Conservation (phyloP, 1,284 basidiomycete genomes). For the Amylostereum areolatum region DNA sequence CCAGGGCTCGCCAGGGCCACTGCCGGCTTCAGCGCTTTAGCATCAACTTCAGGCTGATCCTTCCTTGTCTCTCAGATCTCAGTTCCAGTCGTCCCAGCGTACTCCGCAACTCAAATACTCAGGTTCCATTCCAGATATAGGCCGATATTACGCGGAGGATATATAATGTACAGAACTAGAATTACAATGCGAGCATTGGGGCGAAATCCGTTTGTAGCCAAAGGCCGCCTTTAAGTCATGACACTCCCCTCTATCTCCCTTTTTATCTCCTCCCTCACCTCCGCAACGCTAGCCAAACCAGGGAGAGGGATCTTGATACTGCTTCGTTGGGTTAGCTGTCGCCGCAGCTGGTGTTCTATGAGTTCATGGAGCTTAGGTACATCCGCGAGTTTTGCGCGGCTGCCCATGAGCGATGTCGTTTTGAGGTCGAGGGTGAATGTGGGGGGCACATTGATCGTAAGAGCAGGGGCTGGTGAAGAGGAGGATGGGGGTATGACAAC, state of each 20-base stretch:
- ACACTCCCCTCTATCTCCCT: slow-evolving; percentile 20
- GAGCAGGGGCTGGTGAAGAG: slow-evolving; percentile 22
- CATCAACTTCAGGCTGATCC: too few relatives aligned
- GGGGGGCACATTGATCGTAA: slow-evolving; percentile 60
- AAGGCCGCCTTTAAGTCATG: too few relatives aligned
- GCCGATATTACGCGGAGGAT: background rate
- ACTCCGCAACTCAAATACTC: background rate
- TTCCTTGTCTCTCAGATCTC: too few relatives aligned
- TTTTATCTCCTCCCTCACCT: slow-evolving; percentile 37
- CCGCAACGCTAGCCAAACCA: slow-evolving; percentile 44
- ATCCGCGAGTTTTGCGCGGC: slow-evolving; percentile 76
- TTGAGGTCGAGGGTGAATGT: slow-evolving; percentile 64
- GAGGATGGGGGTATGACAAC: slow-evolving; percentile 24
- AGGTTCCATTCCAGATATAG: background rate
- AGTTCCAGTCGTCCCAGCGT: background rate
- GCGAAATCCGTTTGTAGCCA: too few relatives aligned
- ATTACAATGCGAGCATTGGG: too few relatives aligned
- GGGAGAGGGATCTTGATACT: slow-evolving; percentile 68
- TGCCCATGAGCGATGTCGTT: slow-evolving; percentile 76
- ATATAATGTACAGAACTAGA: too few relatives aligned
- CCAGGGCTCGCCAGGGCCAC: too few relatives aligned
- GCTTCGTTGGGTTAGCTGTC: slow-evolving; percentile 49
- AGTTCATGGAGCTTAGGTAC: slow-evolving; percentile 81
- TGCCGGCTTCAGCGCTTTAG: too few relatives aligned
- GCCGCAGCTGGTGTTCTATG: slow-evolving; percentile 59